These are phyloP conservation scores for Astrephomene gubernaculifera DNA, from an alignment of 139 green algal genomes.

Conservation along the genomic window DNA sequence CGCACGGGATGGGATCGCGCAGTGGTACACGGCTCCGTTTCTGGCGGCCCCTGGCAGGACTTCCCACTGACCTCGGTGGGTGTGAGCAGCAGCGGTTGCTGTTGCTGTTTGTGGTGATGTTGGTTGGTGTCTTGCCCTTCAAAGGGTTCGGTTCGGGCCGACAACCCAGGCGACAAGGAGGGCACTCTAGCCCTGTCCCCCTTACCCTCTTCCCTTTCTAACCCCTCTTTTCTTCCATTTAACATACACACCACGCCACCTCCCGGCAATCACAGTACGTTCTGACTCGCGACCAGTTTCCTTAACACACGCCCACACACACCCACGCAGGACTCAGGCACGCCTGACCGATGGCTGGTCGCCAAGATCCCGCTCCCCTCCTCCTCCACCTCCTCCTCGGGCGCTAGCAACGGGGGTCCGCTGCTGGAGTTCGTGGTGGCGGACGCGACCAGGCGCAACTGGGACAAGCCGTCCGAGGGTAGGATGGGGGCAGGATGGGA, in stretches of 20 bases:
- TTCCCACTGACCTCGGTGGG: constrained; percentile 44
- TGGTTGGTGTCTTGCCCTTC: neutral
- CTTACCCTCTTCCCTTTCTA: no score
- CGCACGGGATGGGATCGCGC: constrained; percentile 59
- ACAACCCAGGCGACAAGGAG: no score
- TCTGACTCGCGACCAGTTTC: no score
- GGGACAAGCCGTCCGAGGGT: constrained; percentile 68
- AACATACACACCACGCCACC: no score
- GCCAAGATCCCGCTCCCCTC: constrained; percentile 37
- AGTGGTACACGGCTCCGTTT: constrained; percentile 62
- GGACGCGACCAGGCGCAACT: constrained; percentile 48
- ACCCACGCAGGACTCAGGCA: constrained; percentile 37
- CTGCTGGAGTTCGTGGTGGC: constrained; percentile 80
- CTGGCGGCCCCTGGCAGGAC: constrained; percentile 56
- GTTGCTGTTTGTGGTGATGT: neutral
- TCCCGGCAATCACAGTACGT: no score
- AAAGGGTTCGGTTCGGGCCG: no score
- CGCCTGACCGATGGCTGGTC: constrained; percentile 52
- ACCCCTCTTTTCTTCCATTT: no score
- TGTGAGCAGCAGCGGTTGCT: neutral
- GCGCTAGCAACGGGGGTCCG: constrained; percentile 16
- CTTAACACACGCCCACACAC: no score
- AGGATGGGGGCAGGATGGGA: neutral
- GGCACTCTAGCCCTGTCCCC: no score
- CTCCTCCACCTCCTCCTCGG: no score